These are phyloP conservation scores for Alternaria alternata DNA, from an alignment of 2,329 filamentous ascomycete genomes.

Conservation along the genomic window DNA sequence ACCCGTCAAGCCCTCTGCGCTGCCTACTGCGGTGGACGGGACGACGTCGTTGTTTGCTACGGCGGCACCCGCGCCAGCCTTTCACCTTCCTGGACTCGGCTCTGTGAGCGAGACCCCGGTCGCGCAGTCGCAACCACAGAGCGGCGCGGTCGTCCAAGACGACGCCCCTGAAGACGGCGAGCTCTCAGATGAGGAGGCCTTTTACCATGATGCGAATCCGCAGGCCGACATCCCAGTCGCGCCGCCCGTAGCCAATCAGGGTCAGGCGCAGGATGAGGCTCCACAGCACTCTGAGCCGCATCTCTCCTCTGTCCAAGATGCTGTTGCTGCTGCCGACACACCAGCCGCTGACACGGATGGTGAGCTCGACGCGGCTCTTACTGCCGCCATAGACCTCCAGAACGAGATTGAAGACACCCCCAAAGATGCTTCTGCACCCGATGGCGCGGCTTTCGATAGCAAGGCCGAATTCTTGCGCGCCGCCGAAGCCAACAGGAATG, in stretches of 20 bases:
- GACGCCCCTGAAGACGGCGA: conserved; percentile 45
- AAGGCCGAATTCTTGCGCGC: conserved; percentile 55
- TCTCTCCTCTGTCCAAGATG: conserved; percentile 36
- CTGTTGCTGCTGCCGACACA: conserved; percentile 19
- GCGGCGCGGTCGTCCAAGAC: conserved; percentile 26
- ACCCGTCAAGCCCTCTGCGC: conserved; percentile 38
- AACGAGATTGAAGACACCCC: conserved; percentile 17
- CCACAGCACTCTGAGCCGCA: conserved; percentile 34
- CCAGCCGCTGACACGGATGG: conserved; percentile 26
- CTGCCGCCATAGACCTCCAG: conserved; percentile 23
- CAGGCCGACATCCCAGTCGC: conserved; percentile 17
- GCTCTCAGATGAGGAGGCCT: conserved; percentile 42
- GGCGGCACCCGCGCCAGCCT: conserved; percentile 36
- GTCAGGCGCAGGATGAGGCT: conserved; percentile 30
- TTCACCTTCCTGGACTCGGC: conserved; percentile 49
- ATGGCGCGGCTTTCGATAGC: conserved; percentile 26
- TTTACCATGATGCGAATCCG: conserved; percentile 38
- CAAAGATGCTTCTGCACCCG: background rate
- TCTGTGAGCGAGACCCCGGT: conserved; percentile 34
- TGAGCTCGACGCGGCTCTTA: conserved; percentile 26
- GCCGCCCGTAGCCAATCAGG: conserved; percentile 30
- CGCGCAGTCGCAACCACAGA: conserved; percentile 27
- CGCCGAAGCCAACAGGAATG: conserved; percentile 56
- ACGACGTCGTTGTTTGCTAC: conserved; percentile 27
- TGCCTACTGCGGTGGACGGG: conserved; percentile 27